Conservation (phyloP, 73 alveolate genomes). For the Tetrahymena thermophila region DNA sequence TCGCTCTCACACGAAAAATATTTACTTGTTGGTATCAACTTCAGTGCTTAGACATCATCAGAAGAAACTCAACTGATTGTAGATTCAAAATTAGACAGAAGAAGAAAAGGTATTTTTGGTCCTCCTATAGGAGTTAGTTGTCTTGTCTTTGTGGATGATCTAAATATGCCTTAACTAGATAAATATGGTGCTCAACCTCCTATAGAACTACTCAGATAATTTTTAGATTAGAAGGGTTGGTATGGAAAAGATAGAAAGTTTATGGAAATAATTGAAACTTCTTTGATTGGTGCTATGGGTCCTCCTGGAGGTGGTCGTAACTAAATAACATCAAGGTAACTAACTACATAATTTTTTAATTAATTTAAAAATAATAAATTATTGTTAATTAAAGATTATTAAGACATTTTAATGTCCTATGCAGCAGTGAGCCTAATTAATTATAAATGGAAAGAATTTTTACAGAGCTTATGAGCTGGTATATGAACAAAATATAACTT, state of each 20-base stretch:
- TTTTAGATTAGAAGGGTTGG: constrained; percentile 96
- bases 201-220: constrained; percentile 90
- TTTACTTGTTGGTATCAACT: constrained; percentile 59
- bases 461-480: constrained; percentile 56
- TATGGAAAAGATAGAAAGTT: constrained; percentile 67
- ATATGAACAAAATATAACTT: constrained; percentile 53
- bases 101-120: constrained; percentile 83
- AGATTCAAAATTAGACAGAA: constrained; percentile 83
- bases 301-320: constrained; percentile 74
- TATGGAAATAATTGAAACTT: constrained; percentile 49
- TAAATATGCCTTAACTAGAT: constrained; percentile 95
- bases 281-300: constrained; percentile 65
- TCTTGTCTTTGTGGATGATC: constrained; percentile 74
- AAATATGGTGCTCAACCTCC: constrained; percentile 97
- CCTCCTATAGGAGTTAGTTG: constrained; percentile 71
- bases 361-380: constrained; percentile 9
- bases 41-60: constrained; percentile 88
- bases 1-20: constrained; percentile 41
- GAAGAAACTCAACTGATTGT: constrained; percentile 78
- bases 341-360: constrained; percentile 25
- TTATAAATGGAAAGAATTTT: constrained; percentile 38
- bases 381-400: constrained; percentile 19
- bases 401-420: constrained; percentile 59
- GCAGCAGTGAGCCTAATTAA: constrained; percentile 43
- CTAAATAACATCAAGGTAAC: constrained; percentile 46